A percentile compares a stretch with the other conserved stretches of the same genome.
Conservation (phyloP, 2,329 filamentous ascomycete species). For the Cryphonectria carpinicola region DNA sequence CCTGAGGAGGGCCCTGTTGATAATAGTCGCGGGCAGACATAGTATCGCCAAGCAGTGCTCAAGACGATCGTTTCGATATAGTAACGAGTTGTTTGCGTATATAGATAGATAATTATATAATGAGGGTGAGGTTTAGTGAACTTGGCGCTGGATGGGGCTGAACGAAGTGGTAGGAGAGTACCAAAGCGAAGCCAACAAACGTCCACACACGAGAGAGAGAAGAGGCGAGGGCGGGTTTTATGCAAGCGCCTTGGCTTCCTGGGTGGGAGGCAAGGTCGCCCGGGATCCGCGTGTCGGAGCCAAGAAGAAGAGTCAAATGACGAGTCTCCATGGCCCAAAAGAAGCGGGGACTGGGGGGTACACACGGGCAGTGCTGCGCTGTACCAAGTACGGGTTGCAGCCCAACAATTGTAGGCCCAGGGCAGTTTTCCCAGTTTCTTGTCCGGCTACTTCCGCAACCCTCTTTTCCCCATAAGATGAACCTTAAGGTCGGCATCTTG, state of each 20-base stretch:
- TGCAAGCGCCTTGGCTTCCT: constrained; percentile 8
- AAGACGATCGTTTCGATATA: background rate
- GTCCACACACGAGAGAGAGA: background rate
- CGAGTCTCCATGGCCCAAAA: background rate
- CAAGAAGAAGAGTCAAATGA: constrained; percentile 13
- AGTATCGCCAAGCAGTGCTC: constrained; percentile 26
- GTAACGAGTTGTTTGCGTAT: background rate
- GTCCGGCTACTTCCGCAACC: background rate
- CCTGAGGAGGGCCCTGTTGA: constrained; percentile 39
- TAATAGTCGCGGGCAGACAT: constrained; percentile 45
- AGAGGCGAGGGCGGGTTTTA: constrained; percentile 17
- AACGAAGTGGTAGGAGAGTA: constrained; percentile 16
- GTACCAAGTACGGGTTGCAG: background rate
- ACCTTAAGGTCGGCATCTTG: background rate
- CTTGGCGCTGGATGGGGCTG: constrained; percentile 23
- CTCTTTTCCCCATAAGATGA: background rate
- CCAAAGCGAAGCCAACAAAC: background rate
- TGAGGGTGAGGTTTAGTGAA: constrained; percentile 7
- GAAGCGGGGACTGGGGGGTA: constrained; percentile 2
- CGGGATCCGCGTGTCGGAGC: constrained; percentile 17
- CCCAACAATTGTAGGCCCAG: background rate
- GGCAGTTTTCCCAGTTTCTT: background rate
- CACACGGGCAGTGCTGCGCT: background rate
- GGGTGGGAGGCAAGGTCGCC: background rate
- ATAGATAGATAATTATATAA: constrained; percentile 1